Conservation (phyloP, 768 basidiomycete genomes). For the Vararia minispora region DNA sequence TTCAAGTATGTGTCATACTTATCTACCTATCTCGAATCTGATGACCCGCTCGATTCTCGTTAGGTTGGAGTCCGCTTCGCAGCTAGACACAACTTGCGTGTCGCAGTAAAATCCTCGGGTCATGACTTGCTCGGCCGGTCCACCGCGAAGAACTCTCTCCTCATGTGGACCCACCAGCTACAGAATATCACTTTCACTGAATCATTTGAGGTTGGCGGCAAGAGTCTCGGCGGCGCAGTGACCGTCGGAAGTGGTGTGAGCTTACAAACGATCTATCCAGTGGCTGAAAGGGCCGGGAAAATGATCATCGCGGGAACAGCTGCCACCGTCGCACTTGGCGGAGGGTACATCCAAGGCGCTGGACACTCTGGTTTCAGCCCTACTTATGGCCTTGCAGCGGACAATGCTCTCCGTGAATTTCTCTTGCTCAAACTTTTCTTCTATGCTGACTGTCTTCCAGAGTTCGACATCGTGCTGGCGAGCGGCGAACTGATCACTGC, state of each 20-base stretch:
- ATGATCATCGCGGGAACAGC: conserved; percentile 16
- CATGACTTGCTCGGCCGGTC: conserved; percentile 36
- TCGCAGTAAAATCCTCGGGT: conserved; percentile 23
- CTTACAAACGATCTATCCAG: conserved; percentile 10
- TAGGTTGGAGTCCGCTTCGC: conserved; percentile 23
- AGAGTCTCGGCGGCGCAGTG: conserved; percentile 17
- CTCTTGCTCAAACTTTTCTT: neutral
- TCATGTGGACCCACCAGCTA: conserved; percentile 30
- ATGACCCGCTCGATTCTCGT: neutral
- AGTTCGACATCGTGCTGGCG: conserved; percentile 7
- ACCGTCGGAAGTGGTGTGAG: conserved; percentile 16
- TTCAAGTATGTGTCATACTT: conserved; percentile 12
- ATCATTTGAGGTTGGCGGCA: conserved; percentile 9
- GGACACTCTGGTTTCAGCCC: conserved; percentile 17
- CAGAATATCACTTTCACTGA: conserved; percentile 23
- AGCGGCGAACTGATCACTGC: conserved; percentile 1
- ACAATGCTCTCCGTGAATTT: conserved; percentile 16
- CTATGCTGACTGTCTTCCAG: neutral
- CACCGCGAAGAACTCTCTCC: conserved; percentile 27
- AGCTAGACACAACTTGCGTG: conserved; percentile 19
- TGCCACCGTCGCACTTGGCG: conserved; percentile 14
- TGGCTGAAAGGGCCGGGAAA: conserved; percentile 11
- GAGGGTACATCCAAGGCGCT: conserved; percentile 17
- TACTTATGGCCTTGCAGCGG: conserved; percentile 15
- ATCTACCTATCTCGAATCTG: too few relatives aligned